Percentiles rank a stretch among this genome's conserved stretches.
Conservation (phyloP, 331 rosid species). For the Prunus yedoensis region DNA sequence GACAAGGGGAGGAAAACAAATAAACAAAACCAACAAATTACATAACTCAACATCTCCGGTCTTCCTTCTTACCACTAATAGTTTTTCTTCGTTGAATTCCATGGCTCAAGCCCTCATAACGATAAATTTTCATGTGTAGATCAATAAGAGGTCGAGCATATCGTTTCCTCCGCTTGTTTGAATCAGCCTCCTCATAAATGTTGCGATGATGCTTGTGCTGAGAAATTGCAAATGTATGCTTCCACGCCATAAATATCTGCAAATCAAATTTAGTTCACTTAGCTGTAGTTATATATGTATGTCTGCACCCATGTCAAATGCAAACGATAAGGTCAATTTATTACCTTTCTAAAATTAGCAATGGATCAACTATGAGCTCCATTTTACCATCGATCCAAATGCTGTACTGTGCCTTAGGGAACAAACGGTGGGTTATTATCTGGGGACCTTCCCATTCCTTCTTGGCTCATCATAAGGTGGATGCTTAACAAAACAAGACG, state of each 20-base stretch:
- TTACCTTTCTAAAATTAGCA: conserved; percentile 91
- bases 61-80: conserved; percentile 67
- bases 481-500: conserved; percentile 75
- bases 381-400: conserved; percentile 99
- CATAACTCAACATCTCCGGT: neutral
- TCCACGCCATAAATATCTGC: conserved; percentile 92
- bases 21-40: conserved; percentile 12
- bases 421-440: conserved; percentile 84
- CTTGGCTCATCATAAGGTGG: conserved; percentile 98
- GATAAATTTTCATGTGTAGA: conserved; percentile 95
- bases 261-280: conserved; percentile 15
- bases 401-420: conserved; percentile 90
- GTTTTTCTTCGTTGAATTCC: conserved; percentile 71
- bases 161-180: conserved; percentile 96
- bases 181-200: conserved; percentile 93
- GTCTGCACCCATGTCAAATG: neutral
- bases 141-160: conserved; percentile 97
- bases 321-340: neutral
- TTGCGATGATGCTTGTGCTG: conserved; percentile 92
- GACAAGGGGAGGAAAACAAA: neutral
- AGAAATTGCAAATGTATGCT: conserved; percentile 89
- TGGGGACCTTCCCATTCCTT: conserved; percentile 95
- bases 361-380: conserved; percentile 95
- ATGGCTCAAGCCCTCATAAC: conserved; percentile 86
- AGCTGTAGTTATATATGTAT: neutral